phyloP scores from a whole-genome alignment of 441 rosid genomes.

The Euphorbia corollata region DNA sequence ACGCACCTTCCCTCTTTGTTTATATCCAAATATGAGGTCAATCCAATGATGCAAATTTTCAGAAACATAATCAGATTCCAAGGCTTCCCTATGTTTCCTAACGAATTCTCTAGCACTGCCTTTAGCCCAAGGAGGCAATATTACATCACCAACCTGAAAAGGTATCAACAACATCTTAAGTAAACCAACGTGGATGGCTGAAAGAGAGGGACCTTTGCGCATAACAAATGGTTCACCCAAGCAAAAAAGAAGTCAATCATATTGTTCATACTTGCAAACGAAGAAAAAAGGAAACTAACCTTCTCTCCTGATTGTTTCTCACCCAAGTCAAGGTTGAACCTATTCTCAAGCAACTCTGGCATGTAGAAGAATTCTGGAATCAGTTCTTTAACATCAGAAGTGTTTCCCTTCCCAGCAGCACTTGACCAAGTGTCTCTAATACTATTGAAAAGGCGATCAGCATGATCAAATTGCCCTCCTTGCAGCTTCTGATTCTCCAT shows the following conservation, averaged over 20 bases:
- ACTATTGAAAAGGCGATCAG: conserved; percentile 97
- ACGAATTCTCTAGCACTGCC: conserved; percentile 94
- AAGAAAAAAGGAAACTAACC: conserved; percentile 37
- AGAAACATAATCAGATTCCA: conserved; percentile 93
- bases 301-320: conserved; percentile 99
- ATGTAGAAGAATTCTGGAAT: conserved; percentile 99
- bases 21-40: conserved; percentile 96
- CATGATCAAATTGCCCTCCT: conserved; percentile 99
- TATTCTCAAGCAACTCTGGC: conserved; percentile 93
- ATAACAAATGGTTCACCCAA: not conserved
- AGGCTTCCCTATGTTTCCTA: conserved; percentile 89
- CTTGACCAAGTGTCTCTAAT: conserved; percentile 95
- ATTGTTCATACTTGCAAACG: conserved; percentile 9
- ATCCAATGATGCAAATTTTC: conserved; percentile 99
- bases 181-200: not conserved
- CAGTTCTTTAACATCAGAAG: conserved; percentile 97
- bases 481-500: conserved; percentile 97
- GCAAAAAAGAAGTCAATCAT: conserved; percentile 13
- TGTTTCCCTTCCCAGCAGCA: conserved; percentile 99
- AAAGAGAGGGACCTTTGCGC: not conserved
- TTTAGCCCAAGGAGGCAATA: conserved; percentile 98
- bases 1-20: conserved; percentile 97
- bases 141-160: conserved; percentile 81
- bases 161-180: not conserved
- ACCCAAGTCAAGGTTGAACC: conserved; percentile 86